Evolutionary conservation across 2,329 filamentous ascomycete genomes (phyloP), one percentile per base, ranked within the genome.

Genomic region (Verticillium dahliae): DNA sequence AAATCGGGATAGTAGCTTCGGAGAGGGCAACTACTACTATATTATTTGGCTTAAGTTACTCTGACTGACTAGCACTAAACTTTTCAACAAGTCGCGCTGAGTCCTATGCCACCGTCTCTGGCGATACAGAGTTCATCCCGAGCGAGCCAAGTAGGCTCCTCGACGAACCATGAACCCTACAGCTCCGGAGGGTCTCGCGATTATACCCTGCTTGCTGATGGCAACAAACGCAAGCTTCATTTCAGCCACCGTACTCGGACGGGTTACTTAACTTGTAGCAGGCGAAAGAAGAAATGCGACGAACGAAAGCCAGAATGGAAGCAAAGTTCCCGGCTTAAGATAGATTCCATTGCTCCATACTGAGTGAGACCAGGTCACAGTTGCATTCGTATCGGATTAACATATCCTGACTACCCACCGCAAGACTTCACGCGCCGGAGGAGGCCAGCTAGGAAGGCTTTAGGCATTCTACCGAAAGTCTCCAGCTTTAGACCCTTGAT

Each of bases 191-290:
- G 37, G 37, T 38, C 37, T 14, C 37, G 10, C 37, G 15, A 14
- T 38, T 14, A 38, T 38, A 4, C 37, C 4, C 37, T 11, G 37
- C 37, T 11, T 3, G 11, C 37, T 38, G 6, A 38, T 13, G 6
- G 37, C 4, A 38, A 38, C 74, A 89, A 89, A 73, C 78, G 88
- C 57, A 91, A 91, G 75, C 82, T 89, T 50, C 90, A 91, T 70
- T 98, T 97, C 71, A 96, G 92, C 77, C 97, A 97, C 74, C 85
- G 94, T 62, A 97, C 94, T 18, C 97, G 97, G 78, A 97, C 93
- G 11, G 92, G 93, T 37, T 98, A 94, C 74, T 87, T 96, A 76
- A 97, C 94, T 5, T 98, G 94, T 73, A 84, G 94, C 63, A 86
- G 86, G 72, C 85, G 94, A 62, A 98, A 98, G 84, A 98, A 98